A percentile compares a stretch with the other conserved stretches of the same genome.
phyloP scores from a whole-genome alignment of 805 yeast species.

The Pichia nanzhaoensis region DNA sequence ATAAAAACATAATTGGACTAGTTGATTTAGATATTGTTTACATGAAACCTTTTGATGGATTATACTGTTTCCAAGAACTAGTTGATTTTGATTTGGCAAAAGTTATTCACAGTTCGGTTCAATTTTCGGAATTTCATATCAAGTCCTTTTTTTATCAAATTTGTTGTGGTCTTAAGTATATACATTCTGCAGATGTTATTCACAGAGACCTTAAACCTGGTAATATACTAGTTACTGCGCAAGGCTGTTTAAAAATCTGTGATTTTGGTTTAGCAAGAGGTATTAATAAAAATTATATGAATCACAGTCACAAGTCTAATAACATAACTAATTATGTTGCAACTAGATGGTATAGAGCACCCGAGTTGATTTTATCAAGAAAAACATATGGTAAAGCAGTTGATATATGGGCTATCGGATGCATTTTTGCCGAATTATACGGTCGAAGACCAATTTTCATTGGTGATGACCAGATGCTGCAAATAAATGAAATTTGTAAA shows the following conservation, averaged over 20 bases:
- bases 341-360: constrained; percentile 94
- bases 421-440: constrained; percentile 79
- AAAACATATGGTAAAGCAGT: constrained; percentile 58
- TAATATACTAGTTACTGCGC: constrained; percentile 67
- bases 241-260: constrained; percentile 77
- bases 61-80: constrained; percentile 83
- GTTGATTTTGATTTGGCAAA: constrained; percentile 75
- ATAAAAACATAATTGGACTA: constrained; percentile 69
- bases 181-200: constrained; percentile 87
- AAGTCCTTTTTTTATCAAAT: constrained; percentile 74
- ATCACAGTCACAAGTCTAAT: constrained; percentile 29
- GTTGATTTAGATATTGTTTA: constrained; percentile 68
- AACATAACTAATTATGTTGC: constrained; percentile 83
- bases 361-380: constrained; percentile 68
- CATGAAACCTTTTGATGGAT: constrained; percentile 68
- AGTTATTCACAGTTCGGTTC: constrained; percentile 72
- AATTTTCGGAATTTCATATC: constrained; percentile 79
- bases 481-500: constrained; percentile 59
- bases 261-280: constrained; percentile 94
- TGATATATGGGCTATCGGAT: constrained; percentile 93
- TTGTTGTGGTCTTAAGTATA: constrained; percentile 77
- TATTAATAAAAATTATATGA: constrained; percentile 32
- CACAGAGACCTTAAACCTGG: constrained; percentile 94
- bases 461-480: constrained; percentile 68
- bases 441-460: constrained; percentile 74